Conservation (phyloP, 2,329 filamentous ascomycete genomes). For the Trichoderma sp. region DNA sequence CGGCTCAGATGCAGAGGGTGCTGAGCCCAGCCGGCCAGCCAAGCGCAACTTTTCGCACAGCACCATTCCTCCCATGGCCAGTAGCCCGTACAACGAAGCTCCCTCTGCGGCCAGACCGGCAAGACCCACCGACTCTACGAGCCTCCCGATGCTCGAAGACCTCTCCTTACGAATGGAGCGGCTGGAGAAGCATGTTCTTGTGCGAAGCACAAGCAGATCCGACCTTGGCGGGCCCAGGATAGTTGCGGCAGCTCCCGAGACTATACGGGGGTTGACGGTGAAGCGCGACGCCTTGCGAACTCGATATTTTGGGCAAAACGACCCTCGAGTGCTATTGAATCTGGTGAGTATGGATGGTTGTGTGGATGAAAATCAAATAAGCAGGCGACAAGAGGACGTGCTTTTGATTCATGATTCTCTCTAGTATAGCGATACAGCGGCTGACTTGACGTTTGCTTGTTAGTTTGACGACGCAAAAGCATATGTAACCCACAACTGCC, state of each 20-base stretch:
- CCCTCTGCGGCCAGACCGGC: conserved; percentile 32
- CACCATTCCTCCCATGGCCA: conserved; percentile 34
- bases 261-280: conserved; percentile 55
- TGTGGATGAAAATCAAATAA: background rate
- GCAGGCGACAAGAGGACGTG: background rate
- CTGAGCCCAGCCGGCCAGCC: conserved; percentile 40
- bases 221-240: conserved; percentile 42
- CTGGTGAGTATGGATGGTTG: conserved; percentile 46
- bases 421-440: conserved; percentile 4
- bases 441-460: background rate
- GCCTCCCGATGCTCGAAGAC: conserved; percentile 50
- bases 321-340: conserved; percentile 57
- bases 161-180: conserved; percentile 56
- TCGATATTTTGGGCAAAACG: conserved; percentile 58
- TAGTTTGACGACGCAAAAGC: conserved; percentile 60
- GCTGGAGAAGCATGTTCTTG: conserved; percentile 55
- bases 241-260: conserved; percentile 47
- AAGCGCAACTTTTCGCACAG: conserved; percentile 45
- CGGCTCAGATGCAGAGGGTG: conserved; percentile 49
- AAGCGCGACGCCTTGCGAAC: conserved; percentile 53
- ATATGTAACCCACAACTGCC: conserved; percentile 49
- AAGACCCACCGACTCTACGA: conserved; percentile 42
- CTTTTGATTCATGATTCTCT: background rate
- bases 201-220: conserved; percentile 47
- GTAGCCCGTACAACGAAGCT: conserved; percentile 35